Base-by-base conservation (phyloP, 306 rosid genomes). In the Quercus glauca region DNA sequence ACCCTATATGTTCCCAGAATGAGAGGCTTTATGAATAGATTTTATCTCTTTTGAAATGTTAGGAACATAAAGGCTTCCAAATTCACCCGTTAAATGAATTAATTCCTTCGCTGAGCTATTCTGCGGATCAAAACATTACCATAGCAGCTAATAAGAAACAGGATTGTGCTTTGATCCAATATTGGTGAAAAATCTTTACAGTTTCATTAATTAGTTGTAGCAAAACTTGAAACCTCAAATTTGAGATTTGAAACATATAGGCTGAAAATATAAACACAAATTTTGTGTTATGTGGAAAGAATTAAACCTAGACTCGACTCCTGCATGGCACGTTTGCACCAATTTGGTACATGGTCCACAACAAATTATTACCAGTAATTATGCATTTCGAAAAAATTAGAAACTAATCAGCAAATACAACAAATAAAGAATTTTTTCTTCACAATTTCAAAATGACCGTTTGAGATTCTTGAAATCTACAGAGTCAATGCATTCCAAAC, bases 401-500 rank as follows among this genome's bases (percentile, higher is more conserved):
- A 71, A 19, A 19, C 0, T 28, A 74, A n/a, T 18, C 15, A 4
- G 37, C 33, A 15, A 14, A 49, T 51, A 6, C 20, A 13, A 26
- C 51, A 79, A 69, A 23, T n/a, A 2, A 31, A 20, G 13, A 45
- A 19, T 33, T 67, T 67, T 67, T 21, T 18, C 43, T 35, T 67
- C 72, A 23, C 19, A 81, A 65, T 41, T 29, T 82, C 77, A 89
- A 79, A 82, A 90, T 6, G 97, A 88, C 80, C 97, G 87, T 80
- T 84, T 85, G 23, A 92, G 82, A 85, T 82, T 83, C 84, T 87
- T 92, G 82, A 81, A 90, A 87, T 90, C 97, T 49, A 57, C 78
- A 41, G 97, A 84, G 67, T 92, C 97, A 31, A 90, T 86, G 80
- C 97, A 92, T 65, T 90, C 97, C 86, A 90, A 78, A 5, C 87